Conservation (phyloP, 2,329 filamentous ascomycete genomes). For the Exserohilum rostratum region DNA sequence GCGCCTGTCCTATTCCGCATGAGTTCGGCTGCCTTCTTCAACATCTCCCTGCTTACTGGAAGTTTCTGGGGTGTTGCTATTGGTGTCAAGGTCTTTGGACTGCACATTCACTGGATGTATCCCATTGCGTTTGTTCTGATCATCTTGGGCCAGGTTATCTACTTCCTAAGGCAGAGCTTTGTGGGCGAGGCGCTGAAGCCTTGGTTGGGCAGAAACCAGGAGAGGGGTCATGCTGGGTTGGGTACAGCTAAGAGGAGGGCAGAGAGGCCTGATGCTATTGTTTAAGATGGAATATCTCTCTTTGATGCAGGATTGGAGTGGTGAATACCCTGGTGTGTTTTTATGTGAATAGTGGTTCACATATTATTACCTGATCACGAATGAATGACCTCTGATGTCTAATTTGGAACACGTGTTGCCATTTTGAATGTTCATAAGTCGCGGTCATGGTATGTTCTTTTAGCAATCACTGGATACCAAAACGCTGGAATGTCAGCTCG, state of each 20-base stretch:
- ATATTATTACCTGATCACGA: neutral
- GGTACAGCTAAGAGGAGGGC: conserved; percentile 42
- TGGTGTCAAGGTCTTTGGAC: conserved; percentile 83
- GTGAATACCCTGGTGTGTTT: neutral
- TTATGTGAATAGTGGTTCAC: neutral
- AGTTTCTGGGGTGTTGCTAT: conserved; percentile 98
- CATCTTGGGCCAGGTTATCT: conserved; percentile 81
- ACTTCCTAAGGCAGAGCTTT: conserved; percentile 82
- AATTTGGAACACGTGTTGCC: neutral
- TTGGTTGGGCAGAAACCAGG: conserved; percentile 89
- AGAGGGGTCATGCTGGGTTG: conserved; percentile 52
- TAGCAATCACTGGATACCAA: too few relatives aligned
- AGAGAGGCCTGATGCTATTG: conserved; percentile 36
- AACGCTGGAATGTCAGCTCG: too few relatives aligned
- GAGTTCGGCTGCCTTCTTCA: conserved; percentile 91
- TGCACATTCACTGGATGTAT: conserved; percentile 85
- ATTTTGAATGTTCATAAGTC: too few relatives aligned
- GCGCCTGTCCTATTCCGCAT: conserved; percentile 89
- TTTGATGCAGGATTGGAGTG: neutral
- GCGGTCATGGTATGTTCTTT: too few relatives aligned
- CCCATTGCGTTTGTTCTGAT: conserved; percentile 95
- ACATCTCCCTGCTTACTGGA: conserved; percentile 89
- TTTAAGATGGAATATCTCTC: conserved; percentile 12
- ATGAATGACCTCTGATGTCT: neutral
- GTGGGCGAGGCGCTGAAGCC: conserved; percentile 92